Conservation (phyloP, 2,329 filamentous ascomycete genomes). For the Rhynchosporium secalis region DNA sequence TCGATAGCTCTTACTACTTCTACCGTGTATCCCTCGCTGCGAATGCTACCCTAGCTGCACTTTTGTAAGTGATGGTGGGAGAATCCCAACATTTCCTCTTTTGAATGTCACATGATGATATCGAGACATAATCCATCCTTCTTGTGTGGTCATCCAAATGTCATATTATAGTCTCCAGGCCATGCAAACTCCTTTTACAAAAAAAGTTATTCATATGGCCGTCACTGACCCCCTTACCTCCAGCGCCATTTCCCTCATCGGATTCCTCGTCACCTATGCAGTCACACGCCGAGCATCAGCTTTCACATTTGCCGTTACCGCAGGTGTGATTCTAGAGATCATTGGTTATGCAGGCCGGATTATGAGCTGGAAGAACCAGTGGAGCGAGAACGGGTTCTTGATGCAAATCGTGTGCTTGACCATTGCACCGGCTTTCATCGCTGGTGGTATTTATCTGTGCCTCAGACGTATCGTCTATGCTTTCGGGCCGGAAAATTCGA, state of each 20-base stretch:
- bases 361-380: conserved; percentile 55
- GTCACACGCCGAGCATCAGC: conserved; percentile 49
- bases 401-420: conserved; percentile 64
- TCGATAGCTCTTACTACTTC: conserved; percentile 46
- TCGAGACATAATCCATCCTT: too few relatives aligned
- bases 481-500: conserved; percentile 51
- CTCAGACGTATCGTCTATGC: conserved; percentile 51
- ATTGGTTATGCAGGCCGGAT: conserved; percentile 61
- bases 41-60: conserved; percentile 52
- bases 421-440: conserved; percentile 64
- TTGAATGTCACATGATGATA: too few relatives aligned
- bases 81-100: too few relatives aligned
- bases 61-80: conserved; percentile 44
- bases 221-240: too few relatives aligned
- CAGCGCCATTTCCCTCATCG: conserved; percentile 43
- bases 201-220: too few relatives aligned
- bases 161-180: too few relatives aligned
- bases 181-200: too few relatives aligned
- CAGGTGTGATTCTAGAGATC: conserved; percentile 56
- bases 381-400: conserved; percentile 48
- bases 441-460: conserved; percentile 64
- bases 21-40: conserved; percentile 56
- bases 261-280: conserved; percentile 45
- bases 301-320: conserved; percentile 54
- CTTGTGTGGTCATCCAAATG: too few relatives aligned